Evolutionary conservation across 306 rosid species (phyloP), one percentile per base, ranked within the genome.

Genomic region (Castanea mollissima): DNA sequence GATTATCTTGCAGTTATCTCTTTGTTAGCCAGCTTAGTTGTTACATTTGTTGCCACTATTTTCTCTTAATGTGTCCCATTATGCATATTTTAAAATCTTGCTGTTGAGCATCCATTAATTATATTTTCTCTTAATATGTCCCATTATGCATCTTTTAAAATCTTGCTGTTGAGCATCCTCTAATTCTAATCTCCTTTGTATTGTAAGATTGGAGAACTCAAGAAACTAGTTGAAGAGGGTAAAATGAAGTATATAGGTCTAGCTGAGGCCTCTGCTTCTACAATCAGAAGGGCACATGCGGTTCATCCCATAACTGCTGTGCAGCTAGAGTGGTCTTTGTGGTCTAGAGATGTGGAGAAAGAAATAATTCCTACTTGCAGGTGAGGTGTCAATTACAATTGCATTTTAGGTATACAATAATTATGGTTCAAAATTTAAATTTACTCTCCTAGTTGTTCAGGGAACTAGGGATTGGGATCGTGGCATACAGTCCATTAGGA

Each of bases 241-340:
- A 91, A 89, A 71, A 64, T 91, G 62, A 89, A 86, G 64, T 89
- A 89, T 77, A 82, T 91, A 14, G 93, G 96, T 55, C 71, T 91
- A 4, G 87, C 90, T 1, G 96, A 91, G 87, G 96, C 96, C 16
- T 91, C 91, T 6, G 80, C 91, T 60, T 79, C 91, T 25, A 89
- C 95, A 44, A 91, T 91, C 69, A 91, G 92, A 87, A 87, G 92
- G 84, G 95, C 95, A 12, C 92, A 91, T 69, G 92, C 90, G 10
- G 86, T 90, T 80, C 94, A 88, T 85, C 94, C 94, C 1, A 83
- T 88, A 34, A 75, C 91, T 27, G 92, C 92, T 14, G 88, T 88
- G 79, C 91, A 90, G 69, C 38, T 90, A 69, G 94, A 90, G 57
- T 90, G 94, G 88, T 90, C 92, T 4, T 38, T 91, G 32, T 91